These are phyloP conservation scores for barrel medic (Medicago truncatula) DNA, from an alignment of 306 rosid genomes.

Conservation along the genomic window DNA sequence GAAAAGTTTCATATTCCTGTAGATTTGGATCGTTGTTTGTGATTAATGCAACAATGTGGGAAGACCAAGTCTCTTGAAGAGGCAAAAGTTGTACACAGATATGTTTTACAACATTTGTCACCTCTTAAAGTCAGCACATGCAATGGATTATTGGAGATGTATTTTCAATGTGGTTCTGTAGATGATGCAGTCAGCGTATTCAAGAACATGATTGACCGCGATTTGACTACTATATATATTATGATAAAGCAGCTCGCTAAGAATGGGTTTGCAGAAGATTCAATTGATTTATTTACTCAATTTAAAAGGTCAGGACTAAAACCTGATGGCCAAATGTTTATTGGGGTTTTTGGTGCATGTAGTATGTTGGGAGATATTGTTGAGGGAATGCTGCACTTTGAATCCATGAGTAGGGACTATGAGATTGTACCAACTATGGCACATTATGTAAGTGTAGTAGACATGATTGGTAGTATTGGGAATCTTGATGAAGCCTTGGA, in stretches of 20 bases:
- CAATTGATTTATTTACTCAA: constrained; percentile 52
- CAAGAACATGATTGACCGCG: constrained; percentile 45
- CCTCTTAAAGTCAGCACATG: constrained; percentile 60
- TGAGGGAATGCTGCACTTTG: constrained; percentile 73
- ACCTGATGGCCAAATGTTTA: constrained; percentile 75
- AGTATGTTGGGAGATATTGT: constrained; percentile 61
- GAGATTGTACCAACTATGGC: constrained; percentile 67
- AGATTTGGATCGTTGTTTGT: constrained; percentile 19
- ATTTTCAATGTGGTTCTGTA: constrained; percentile 79
- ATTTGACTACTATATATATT: constrained; percentile 23
- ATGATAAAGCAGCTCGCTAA: constrained; percentile 11
- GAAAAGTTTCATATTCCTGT: constrained; percentile 26
- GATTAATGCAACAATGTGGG: constrained; percentile 51
- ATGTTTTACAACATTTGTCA: constrained; percentile 49
- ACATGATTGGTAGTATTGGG: constrained; percentile 24
- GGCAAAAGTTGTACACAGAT: constrained; percentile 63
- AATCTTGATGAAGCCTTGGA: constrained; percentile 27
- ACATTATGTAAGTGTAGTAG: constrained; percentile 49
- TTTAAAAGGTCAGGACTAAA: constrained; percentile 65
- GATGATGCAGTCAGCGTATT: constrained; percentile 65
- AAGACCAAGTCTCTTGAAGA: constrained; percentile 66
- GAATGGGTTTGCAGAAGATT: constrained; percentile 28
- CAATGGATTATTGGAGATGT: constrained; percentile 76
- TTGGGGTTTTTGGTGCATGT: constrained; percentile 72
- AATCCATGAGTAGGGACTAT: constrained; percentile 67